Base-by-base conservation (phyloP, 176 grass and related monocot genomes). In the Musa itinerans region DNA sequence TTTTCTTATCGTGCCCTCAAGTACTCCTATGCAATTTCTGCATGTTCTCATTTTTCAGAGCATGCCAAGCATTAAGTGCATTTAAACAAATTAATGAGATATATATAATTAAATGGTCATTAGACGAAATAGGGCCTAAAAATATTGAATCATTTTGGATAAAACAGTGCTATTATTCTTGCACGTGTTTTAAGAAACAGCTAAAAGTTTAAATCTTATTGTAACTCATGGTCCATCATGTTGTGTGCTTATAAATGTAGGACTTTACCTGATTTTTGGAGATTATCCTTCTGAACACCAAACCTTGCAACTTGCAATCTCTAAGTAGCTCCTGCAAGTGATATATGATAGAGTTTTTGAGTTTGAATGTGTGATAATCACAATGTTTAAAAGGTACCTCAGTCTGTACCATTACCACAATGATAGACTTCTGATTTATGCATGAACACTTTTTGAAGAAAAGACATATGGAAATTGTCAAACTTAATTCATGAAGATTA, bases 241-340 rank as follows among this genome's bases (percentile, higher is more conserved):
- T 43, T 43, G 34, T 43, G 34, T 43, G 34, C 34, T 5, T 21
- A 59, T 63, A 27, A 80, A 81, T 61, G 23, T 27, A 65, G 34
- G 51, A 74, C 63, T 85, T 43, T 92, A 89, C 90, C 87, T 92
- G 82, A 81, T n/a, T 19, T 29, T 89, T 85, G 77, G 84, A 85
- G 57, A 85, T 89, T 67, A 92, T 81, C 79, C 84, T 85, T 76
- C 89, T 72, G 54, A 92, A 85, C 23, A 83, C 81, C 75, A 92
- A 78, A 24, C 16, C 82, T 87, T 89, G 87, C 85, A 89, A 78
- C 53, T 78, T 85, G 79, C 69, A 80, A 69, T 55, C 29, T 81
- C 76, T 76, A 72, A 92, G 82, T 65, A 89, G 74, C 21, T 57
- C 77, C 90, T 92, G 80, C 65, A 86, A 86, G 49, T 80, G 12